phyloP scores from a whole-genome alignment of 2,329 filamentous ascomycete genomes.

The Ophiosphaerella herpotricha region DNA sequence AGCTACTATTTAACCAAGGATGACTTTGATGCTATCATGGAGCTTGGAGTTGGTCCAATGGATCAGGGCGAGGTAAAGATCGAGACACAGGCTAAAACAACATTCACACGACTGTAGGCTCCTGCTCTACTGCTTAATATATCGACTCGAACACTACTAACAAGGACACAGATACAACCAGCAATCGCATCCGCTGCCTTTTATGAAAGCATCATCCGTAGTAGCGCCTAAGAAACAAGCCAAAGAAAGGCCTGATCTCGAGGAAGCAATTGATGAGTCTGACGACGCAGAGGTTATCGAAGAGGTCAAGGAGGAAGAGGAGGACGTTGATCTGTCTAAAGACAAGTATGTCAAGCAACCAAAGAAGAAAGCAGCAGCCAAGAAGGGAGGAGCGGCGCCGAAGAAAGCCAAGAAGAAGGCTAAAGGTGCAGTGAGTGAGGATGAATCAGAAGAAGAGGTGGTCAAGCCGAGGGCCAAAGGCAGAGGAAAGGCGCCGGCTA shows the following conservation, averaged over 20 bases:
- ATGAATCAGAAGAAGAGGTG: slow-evolving; percentile 50
- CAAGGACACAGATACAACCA: slow-evolving; percentile 72
- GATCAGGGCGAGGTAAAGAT: slow-evolving; percentile 75
- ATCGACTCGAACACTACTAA: slow-evolving; percentile 11
- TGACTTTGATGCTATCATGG: slow-evolving; percentile 90
- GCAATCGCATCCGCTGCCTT: slow-evolving; percentile 85
- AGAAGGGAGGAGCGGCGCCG: slow-evolving; percentile 51
- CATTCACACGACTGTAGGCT: slow-evolving; percentile 85
- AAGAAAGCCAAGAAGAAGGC: slow-evolving; percentile 49
- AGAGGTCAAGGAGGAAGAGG: slow-evolving; percentile 64
- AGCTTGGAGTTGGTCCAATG: slow-evolving; percentile 87
- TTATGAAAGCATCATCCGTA: slow-evolving; percentile 89
- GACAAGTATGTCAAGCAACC: slow-evolving; percentile 96
- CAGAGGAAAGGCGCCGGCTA: slow-evolving; percentile 52
- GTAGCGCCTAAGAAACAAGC: slow-evolving; percentile 71
- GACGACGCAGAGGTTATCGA: slow-evolving; percentile 63
- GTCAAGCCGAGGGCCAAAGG: slow-evolving; percentile 53
- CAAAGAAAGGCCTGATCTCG: slow-evolving; percentile 84
- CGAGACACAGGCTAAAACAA: slow-evolving; percentile 81
- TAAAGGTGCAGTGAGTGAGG: slow-evolving; percentile 40
- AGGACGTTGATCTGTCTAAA: slow-evolving; percentile 82
- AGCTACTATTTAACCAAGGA: slow-evolving; percentile 94
- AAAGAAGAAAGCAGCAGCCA: slow-evolving; percentile 68
- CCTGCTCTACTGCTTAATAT: neutral
- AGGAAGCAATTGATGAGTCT: slow-evolving; percentile 93